These are phyloP conservation scores for Secale cereale DNA, from an alignment of 176 grass and related monocot species.

Conservation along the genomic window DNA sequence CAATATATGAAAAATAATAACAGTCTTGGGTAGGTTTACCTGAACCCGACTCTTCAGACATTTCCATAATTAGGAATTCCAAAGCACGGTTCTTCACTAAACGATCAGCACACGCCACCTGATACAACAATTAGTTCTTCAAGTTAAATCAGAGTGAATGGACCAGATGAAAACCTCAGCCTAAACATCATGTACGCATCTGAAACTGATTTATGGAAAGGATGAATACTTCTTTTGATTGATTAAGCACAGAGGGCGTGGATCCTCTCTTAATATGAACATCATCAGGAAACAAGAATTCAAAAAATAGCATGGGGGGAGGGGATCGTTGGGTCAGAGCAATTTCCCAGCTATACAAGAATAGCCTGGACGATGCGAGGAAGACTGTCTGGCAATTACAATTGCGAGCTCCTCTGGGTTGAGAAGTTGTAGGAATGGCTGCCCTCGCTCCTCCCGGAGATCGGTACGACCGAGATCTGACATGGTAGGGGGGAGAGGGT, in stretches of 20 bases:
- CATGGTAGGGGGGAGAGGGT: no score
- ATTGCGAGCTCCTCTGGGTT: no score
- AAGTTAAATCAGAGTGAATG: constrained; percentile 14
- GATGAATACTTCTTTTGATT: neutral
- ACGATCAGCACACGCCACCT: neutral
- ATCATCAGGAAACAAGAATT: neutral
- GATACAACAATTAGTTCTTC: constrained; percentile 1
- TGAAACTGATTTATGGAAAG: neutral
- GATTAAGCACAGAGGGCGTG: neutral
- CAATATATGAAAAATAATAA: neutral
- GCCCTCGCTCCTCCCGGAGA: no score
- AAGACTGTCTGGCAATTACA: no score
- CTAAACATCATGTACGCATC: neutral
- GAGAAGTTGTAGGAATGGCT: no score
- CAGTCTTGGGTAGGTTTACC: neutral
- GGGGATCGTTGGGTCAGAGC: no score
- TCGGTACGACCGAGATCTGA: no score
- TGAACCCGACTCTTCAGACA: neutral
- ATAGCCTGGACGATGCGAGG: no score
- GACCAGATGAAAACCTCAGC: neutral
- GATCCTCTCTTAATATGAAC: neutral
- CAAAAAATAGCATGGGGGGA: neutral
- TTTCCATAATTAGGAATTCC: neutral
- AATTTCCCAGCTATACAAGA: no score
- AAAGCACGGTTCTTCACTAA: neutral